phyloP scores from a whole-genome alignment of 2,329 filamentous ascomycete species.

The Aspergillus sp. region DNA sequence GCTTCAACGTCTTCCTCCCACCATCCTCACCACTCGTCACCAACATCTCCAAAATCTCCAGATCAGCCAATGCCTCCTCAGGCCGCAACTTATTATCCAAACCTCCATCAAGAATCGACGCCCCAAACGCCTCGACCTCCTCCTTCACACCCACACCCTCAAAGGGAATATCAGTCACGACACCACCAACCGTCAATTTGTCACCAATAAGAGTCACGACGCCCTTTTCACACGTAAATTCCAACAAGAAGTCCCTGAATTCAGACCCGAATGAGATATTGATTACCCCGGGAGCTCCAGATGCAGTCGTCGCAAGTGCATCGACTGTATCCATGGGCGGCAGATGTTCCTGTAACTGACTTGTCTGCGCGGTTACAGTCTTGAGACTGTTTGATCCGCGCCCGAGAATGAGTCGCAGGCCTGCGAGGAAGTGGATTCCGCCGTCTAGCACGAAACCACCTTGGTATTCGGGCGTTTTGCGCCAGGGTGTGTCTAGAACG shows the following conservation, averaged over 20 bases:
- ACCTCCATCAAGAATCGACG: conserved; percentile 45
- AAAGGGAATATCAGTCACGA: conserved; percentile 45
- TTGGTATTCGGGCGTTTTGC: conserved; percentile 57
- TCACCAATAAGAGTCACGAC: conserved; percentile 47
- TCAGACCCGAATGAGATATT: conserved; percentile 55
- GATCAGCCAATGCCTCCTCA: conserved; percentile 54
- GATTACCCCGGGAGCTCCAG: conserved; percentile 52
- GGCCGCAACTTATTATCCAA: conserved; percentile 47
- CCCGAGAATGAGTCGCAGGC: conserved; percentile 51
- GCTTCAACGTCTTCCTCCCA: conserved; percentile 22
- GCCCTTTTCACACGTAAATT: conserved; percentile 54
- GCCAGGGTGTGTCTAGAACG: conserved; percentile 52
- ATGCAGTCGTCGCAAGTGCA: conserved; percentile 49
- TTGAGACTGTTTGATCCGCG: conserved; percentile 40
- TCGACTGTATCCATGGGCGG: conserved; percentile 59
- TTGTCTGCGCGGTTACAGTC: conserved; percentile 50
- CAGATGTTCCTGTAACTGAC: conserved; percentile 52
- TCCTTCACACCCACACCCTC: conserved; percentile 52
- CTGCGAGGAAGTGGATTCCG: conserved; percentile 58
- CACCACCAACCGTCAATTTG: conserved; percentile 34
- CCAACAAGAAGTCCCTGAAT: conserved; percentile 49
- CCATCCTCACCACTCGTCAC: conserved; percentile 35
- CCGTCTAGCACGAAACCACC: conserved; percentile 61
- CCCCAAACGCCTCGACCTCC: conserved; percentile 55
- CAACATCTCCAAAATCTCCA: conserved; percentile 47